Evolutionary conservation across 225 moss, liverwort and hornwort genomes (phyloP).

Genomic region (Climacium dendroides): DNA sequence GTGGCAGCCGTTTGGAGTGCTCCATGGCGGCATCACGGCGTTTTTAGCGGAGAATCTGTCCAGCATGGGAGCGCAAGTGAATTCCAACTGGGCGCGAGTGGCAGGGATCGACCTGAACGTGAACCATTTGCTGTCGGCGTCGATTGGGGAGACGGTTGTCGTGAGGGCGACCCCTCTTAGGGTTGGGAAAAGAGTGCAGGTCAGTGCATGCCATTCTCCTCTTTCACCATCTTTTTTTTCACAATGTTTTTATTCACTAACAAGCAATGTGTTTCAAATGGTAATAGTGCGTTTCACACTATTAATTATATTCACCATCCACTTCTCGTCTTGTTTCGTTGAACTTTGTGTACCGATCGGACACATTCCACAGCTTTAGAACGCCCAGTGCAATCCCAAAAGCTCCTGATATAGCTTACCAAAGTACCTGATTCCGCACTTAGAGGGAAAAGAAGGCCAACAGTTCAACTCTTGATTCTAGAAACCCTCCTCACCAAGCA

Average conservation of each 20-base stretch:
- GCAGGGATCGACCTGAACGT: slow-evolving; percentile 65
- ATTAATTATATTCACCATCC: not conserved
- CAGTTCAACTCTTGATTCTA: not conserved
- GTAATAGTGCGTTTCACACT: too few relatives aligned
- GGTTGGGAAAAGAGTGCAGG: slow-evolving; percentile 73
- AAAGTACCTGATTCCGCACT: not conserved
- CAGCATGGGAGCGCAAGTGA: slow-evolving; percentile 38
- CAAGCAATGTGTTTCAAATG: not conserved
- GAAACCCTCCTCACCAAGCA: not conserved
- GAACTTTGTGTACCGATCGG: not conserved
- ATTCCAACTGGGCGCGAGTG: slow-evolving; percentile 33
- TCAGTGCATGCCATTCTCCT: not conserved
- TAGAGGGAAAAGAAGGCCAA: not conserved
- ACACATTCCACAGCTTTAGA: not conserved
- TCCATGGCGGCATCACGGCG: slow-evolving; percentile 49
- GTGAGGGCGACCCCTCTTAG: slow-evolving; percentile 48
- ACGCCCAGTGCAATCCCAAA: not conserved
- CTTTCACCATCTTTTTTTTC: too few relatives aligned
- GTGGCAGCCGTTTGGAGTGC: slow-evolving; percentile 48
- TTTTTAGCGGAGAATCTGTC: slow-evolving; percentile 28
- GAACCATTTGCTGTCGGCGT: slow-evolving; percentile 54
- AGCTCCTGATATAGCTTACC: not conserved
- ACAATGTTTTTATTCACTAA: not conserved
- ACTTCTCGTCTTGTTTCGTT: not conserved
- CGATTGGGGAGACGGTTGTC: slow-evolving; percentile 43